These are phyloP conservation scores for Ceratocystis colombiana DNA, from an alignment of 2,329 filamentous ascomycete species.

Conservation along the genomic window DNA sequence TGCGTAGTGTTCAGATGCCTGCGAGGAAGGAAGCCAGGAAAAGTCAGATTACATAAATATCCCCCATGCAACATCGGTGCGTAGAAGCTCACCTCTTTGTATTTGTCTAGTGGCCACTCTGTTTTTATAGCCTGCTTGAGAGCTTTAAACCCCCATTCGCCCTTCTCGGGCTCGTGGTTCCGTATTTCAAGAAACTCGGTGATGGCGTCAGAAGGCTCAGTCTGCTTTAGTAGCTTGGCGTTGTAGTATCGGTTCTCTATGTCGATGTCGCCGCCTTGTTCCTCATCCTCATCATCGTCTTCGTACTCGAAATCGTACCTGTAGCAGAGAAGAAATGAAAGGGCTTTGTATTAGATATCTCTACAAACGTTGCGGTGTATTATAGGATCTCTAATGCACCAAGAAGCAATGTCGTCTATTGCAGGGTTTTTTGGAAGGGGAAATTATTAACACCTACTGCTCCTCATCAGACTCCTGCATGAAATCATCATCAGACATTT, in stretches of 20 bases:
- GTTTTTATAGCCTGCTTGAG: constrained; percentile 97
- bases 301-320: constrained; percentile 97
- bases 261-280: constrained; percentile 77
- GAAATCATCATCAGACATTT: constrained; percentile 45
- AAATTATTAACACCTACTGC: constrained; percentile 31
- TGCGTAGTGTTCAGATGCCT: constrained; percentile 86
- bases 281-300: constrained; percentile 78
- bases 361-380: neutral
- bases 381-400: too few relatives aligned
- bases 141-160: constrained; percentile 97
- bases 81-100: constrained; percentile 54
- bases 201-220: constrained; percentile 79
- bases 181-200: constrained; percentile 87
- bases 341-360: constrained; percentile 20
- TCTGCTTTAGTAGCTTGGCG: constrained; percentile 88
- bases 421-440: neutral
- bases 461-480: constrained; percentile 43
- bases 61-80: neutral
- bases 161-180: constrained; percentile 75
- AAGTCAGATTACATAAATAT: neutral
- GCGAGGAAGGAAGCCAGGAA: neutral
- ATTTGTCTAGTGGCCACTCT: constrained; percentile 84
- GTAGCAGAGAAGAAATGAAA: neutral
- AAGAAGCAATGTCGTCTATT: neutral
- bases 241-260: constrained; percentile 99